Conservation (phyloP, 495 filamentous ascomycete genomes). For the Trichoderma erinaceum region DNA sequence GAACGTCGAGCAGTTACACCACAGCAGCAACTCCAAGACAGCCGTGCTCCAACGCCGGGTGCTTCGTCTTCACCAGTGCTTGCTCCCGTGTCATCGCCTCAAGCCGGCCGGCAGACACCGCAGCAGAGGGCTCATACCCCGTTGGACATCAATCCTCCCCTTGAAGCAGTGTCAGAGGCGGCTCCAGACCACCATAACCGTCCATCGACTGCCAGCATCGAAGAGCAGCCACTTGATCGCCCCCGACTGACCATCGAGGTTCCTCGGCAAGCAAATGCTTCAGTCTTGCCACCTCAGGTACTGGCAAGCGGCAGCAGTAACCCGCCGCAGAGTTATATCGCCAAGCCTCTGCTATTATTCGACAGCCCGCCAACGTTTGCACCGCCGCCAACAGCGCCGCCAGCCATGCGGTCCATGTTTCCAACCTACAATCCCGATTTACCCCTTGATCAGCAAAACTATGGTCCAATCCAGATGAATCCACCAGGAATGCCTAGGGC, state of each 20-base stretch:
- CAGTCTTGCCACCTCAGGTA: slow-evolving; percentile 46
- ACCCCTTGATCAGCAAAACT: slow-evolving; percentile 61
- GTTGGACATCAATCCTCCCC: slow-evolving; percentile 15
- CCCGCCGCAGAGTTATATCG: slow-evolving; percentile 42
- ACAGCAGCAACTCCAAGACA: slow-evolving; percentile 29
- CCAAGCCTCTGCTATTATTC: slow-evolving; percentile 37
- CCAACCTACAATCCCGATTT: slow-evolving; percentile 72
- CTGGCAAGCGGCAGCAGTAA: slow-evolving; percentile 43
- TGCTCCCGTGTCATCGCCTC: slow-evolving; percentile 20
- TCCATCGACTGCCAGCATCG: slow-evolving; percentile 35
- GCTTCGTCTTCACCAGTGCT: neutral
- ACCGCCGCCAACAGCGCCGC: slow-evolving; percentile 29
- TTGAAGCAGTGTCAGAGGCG: slow-evolving; percentile 21
- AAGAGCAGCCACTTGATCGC: slow-evolving; percentile 23
- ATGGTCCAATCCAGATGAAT: slow-evolving; percentile 54
- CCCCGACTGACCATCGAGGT: slow-evolving; percentile 29
- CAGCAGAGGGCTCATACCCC: slow-evolving; percentile 32
- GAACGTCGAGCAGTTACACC: slow-evolving; percentile 30
- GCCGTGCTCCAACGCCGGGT: slow-evolving; percentile 21
- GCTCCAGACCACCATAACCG: slow-evolving; percentile 24
- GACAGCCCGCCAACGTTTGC: slow-evolving; percentile 26
- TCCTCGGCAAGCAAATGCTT: slow-evolving; percentile 39
- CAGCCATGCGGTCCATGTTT: slow-evolving; percentile 57
- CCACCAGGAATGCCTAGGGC: slow-evolving; percentile 49
- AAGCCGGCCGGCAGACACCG: slow-evolving; percentile 31